phyloP scores from a whole-genome alignment of 2,329 filamentous ascomycete species.

The Calonectria pauciramosa region DNA sequence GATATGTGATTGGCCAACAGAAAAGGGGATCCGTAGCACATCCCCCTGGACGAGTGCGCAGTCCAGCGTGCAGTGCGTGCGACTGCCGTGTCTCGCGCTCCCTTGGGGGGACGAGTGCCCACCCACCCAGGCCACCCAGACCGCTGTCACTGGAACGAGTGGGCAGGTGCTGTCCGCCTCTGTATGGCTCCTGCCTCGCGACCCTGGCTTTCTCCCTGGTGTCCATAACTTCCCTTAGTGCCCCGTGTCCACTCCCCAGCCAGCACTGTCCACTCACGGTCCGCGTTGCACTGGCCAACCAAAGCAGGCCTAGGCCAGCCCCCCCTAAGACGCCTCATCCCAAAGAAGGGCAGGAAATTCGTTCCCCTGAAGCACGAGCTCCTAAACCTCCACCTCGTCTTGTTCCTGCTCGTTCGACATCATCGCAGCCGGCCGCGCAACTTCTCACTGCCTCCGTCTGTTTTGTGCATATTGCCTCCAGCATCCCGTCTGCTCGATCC shows the following conservation, averaged over 20 bases:
- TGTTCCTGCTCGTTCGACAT: conserved; percentile 45
- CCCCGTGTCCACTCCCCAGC: conserved; percentile 45
- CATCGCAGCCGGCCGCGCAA: conserved; percentile 40
- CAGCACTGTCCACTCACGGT: conserved; percentile 43
- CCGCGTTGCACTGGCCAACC: conserved; percentile 48
- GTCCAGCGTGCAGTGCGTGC: conserved; percentile 1
- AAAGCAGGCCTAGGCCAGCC: conserved; percentile 38
- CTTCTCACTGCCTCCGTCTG: conserved; percentile 38
- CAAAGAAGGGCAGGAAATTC: conserved; percentile 51
- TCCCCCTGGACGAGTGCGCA: conserved; percentile 27
- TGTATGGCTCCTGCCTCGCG: conserved; percentile 22
- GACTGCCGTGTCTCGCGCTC: conserved; percentile 28
- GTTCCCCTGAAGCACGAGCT: conserved; percentile 54
- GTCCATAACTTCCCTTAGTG: conserved; percentile 40
- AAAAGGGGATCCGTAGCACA: conserved; percentile 41
- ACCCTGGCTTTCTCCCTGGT: conserved; percentile 32
- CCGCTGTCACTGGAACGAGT: conserved; percentile 22
- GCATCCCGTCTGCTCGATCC: conserved; percentile 11
- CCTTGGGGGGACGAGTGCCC: conserved; percentile 19
- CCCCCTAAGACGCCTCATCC: conserved; percentile 40
- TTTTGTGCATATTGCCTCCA: conserved; percentile 28
- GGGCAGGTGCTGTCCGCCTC: conserved; percentile 16
- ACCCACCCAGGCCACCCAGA: background rate
- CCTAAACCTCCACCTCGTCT: conserved; percentile 47
- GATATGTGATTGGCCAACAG: conserved; percentile 29